These are phyloP conservation scores for Podila epicladia DNA, from an alignment of 192 early-diverging fungal genomes.

Conservation along the genomic window DNA sequence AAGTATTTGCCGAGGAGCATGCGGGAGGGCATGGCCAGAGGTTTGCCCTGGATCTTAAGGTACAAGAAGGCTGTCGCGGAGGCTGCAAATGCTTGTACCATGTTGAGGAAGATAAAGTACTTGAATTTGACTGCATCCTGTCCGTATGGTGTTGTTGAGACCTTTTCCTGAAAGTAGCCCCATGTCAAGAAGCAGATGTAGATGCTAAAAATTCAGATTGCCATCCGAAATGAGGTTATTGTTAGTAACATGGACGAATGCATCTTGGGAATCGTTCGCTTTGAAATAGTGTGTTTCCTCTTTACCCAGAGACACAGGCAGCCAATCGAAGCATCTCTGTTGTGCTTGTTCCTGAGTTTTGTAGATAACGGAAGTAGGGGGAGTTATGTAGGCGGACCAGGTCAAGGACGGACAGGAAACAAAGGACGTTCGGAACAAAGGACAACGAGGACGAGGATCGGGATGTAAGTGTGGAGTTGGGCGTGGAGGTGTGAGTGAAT, in stretches of 20 bases:
- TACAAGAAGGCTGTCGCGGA: slow-evolving; percentile 81
- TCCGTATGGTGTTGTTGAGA: slow-evolving; percentile 87
- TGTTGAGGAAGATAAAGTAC: slow-evolving; percentile 94
- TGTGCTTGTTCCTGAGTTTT: background rate
- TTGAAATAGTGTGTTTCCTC: background rate
- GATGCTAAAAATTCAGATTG: slow-evolving; percentile 62
- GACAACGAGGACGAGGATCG: too few relatives aligned
- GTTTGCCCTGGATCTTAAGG: slow-evolving; percentile 63
- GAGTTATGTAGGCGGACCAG: too few relatives aligned
- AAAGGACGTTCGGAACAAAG: too few relatives aligned
- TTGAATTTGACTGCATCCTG: slow-evolving; percentile 73
- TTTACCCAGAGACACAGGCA: slow-evolving; percentile 45
- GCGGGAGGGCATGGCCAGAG: slow-evolving; percentile 46
- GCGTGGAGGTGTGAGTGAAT: background rate
- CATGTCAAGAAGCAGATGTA: slow-evolving; percentile 97
- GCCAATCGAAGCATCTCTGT: slow-evolving; percentile 41
- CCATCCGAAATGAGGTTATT: too few relatives aligned
- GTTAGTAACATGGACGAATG: too few relatives aligned
- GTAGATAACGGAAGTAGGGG: background rate
- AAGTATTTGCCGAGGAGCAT: slow-evolving; percentile 71
- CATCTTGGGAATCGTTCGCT: background rate
- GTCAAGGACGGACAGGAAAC: too few relatives aligned
- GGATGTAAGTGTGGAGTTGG: too few relatives aligned
- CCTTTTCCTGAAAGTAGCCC: slow-evolving; percentile 94
- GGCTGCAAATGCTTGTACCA: slow-evolving; percentile 85